Evolutionary conservation across 352 stramenopile species (phyloP), one percentile per base, ranked within the genome.

Genomic region (Discostella stelligera): DNA sequence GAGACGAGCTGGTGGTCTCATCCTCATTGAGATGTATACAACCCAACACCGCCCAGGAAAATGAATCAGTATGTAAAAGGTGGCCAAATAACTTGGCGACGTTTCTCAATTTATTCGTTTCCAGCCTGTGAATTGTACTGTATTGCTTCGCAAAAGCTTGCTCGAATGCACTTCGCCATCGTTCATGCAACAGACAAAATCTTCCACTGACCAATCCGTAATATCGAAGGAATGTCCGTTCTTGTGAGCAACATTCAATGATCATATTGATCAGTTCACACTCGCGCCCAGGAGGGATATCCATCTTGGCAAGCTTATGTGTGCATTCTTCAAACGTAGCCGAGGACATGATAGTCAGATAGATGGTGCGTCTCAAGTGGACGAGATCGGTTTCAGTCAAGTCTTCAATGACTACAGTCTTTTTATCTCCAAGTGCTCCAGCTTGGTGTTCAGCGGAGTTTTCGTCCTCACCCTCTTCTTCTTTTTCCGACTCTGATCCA

Each of bases 261-360:
- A 99, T 79, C 97, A 99, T 99, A 66, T 98, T 98, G 72, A 97
- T 98, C 13, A 99, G 95, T 79, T 99, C 97, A 55, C 94, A 94
- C 84, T 99, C 97, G 52, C 98, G 93, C 5, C 97, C 97, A 6
- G 92, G 82, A 8, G 95, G 96, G 66, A 99, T 98, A 74, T 98
- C 94, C 59, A 99, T 91, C 82, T 98, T 98, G 54, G 98, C 92
- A 18, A 99, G 88, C 85, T 99, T 99, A 91, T 99, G 97, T 9
- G 95, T 95, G 68, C 96, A 98, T 82, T 99, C 97, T 88, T 99
- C 97, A 85, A 99, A 98, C 3, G 94, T 96, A 18, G 98, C 96
- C 80, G 94, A 98, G 23, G 95, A 98, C 97, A 99, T 99, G 83
- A 99, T 99, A 9, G 97, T 99, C 63, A 99, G 82, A 82, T 99